Evolutionary conservation across 352 stramenopile genomes (phyloP), one percentile per base, ranked within the genome.

Genomic region (Pythium coloratum): DNA sequence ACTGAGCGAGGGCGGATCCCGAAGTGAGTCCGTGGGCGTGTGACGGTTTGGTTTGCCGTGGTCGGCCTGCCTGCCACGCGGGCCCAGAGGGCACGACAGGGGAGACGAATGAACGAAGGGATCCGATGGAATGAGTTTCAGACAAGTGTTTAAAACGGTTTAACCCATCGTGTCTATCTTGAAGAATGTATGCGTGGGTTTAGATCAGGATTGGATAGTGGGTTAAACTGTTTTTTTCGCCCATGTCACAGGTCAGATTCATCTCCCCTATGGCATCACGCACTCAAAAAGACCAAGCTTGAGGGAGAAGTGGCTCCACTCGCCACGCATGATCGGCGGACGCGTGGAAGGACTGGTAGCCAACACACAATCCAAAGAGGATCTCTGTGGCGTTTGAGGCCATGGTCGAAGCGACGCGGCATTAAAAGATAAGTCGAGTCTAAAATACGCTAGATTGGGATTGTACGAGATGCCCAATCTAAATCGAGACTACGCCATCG

Each of bases 201-300:
- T 55, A 55, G 9, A 55, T 33, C 49, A 55, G 9, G 4, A 12
- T 5, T 6, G 9, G 6, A 0, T 30, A 3, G n/a, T 53, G 46
- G 46, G 46, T 53, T 53, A 6, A 32, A 6, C 6, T 53, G 46
- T 53, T 53, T 0, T 30, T 53, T 38, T 55, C 26, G 49, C 49
- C 10, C 49, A 55, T 55, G 49, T 55, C 49, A 55, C 49, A 55
- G 49, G 12, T 34, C 18, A 18, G 49, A 53, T 20, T 33, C 46
- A 53, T 55, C 26, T 38, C 49, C 38, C 9, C 38, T 10, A 38
- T 55, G 49, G 28, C 49, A 24, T 55, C 49, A 55, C 49, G 49
- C 26, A 7, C 10, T 55, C 28, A n/a, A 6, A 30, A n/a, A 14
- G 38, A n/a, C 38, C 10, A n/a, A 44, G 38, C 38, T 30, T 30